phyloP scores from a whole-genome alignment of 2,329 filamentous ascomycete species.

The Neonectria ditissima region DNA sequence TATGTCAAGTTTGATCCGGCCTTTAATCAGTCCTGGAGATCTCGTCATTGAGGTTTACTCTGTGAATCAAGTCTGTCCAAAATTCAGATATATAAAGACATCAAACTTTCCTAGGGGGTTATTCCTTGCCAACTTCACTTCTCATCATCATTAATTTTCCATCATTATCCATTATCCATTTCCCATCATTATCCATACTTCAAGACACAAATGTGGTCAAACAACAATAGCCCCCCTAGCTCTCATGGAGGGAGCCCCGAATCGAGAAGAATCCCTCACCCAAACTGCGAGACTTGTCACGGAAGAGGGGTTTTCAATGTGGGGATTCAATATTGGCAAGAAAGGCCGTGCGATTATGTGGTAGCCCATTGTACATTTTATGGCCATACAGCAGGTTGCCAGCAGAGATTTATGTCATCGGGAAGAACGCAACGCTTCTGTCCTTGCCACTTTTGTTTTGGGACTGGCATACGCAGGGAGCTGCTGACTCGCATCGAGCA shows the following conservation, averaged over 20 bases:
- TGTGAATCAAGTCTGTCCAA: not conserved
- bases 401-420: not conserved
- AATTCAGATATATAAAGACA: not conserved
- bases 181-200: no score
- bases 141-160: no score
- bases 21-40: no score
- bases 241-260: not conserved
- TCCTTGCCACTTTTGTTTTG: not conserved
- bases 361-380: not conserved
- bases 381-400: slow-evolving; percentile 1
- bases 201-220: not conserved
- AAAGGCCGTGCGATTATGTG: not conserved
- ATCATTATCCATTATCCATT: no score
- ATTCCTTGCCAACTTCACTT: not conserved
- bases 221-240: not conserved
- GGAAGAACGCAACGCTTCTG: slow-evolving; percentile 1
- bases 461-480: not conserved
- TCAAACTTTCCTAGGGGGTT: not conserved
- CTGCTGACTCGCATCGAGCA: not conserved
- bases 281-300: not conserved
- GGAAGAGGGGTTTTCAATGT: not conserved
- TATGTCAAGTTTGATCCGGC: no score
- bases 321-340: not conserved
- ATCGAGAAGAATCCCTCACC: not conserved
- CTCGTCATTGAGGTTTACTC: no score